Conservation (phyloP, 2,329 filamentous ascomycete species). For the Monilinia fructigena region DNA sequence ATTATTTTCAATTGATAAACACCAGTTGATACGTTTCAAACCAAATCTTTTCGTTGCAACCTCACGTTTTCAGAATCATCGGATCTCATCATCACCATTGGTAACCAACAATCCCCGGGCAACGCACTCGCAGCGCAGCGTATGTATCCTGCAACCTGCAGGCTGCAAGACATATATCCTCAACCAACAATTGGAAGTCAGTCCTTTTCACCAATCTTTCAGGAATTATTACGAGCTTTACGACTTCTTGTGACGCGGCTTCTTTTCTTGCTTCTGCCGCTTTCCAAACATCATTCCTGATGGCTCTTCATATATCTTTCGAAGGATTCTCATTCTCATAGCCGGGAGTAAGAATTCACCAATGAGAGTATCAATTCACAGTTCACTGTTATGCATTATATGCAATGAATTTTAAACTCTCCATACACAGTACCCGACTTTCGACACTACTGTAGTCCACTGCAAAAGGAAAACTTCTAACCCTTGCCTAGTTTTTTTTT, state of each 20-base stretch:
- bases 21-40: conserved; percentile 9
- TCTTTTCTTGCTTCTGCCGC: conserved; percentile 5
- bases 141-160: conserved; percentile 2
- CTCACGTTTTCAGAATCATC: conserved; percentile 15
- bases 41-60: background rate
- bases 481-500: background rate
- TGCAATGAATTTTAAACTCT: conserved; percentile 8
- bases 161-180: conserved; percentile 18
- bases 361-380: background rate
- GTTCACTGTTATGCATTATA: conserved; percentile 12
- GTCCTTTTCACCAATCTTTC: background rate
- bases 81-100: conserved; percentile 19
- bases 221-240: background rate
- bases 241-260: conserved; percentile 1
- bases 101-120: conserved; percentile 16
- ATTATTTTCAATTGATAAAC: background rate
- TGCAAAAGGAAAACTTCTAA: conserved; percentile 5
- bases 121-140: conserved; percentile 9
- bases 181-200: conserved; percentile 17
- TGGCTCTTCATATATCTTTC: background rate
- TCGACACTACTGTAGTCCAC: conserved; percentile 16
- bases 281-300: conserved; percentile 12
- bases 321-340: conserved; percentile 13
- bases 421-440: conserved; percentile 12
- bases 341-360: conserved; percentile 2